These are phyloP conservation scores for Begonia masoniana DNA, from an alignment of 306 rosid genomes.

Conservation along the genomic window DNA sequence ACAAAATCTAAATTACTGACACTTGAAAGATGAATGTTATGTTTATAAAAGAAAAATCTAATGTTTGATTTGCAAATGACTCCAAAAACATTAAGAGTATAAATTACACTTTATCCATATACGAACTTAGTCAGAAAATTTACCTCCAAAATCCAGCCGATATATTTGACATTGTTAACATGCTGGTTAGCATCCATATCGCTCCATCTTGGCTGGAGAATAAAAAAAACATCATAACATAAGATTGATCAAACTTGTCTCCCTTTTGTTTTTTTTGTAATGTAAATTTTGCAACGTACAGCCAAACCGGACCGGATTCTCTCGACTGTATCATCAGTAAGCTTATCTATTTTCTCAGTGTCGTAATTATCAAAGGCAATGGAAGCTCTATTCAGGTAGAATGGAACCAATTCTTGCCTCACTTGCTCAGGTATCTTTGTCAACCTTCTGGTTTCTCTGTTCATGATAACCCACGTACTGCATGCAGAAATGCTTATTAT, in stretches of 20 bases:
- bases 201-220: slow-evolving; percentile 80
- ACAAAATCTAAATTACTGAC: too few species aligned
- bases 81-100: not conserved
- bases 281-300: slow-evolving; percentile 24
- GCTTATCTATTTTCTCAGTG: slow-evolving; percentile 54
- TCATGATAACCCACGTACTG: slow-evolving; percentile 95
- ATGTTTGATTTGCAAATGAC: too few species aligned
- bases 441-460: slow-evolving; percentile 75
- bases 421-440: slow-evolving; percentile 76
- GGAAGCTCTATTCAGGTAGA: slow-evolving; percentile 49
- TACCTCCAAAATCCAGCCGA: slow-evolving; percentile 97
- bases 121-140: not conserved
- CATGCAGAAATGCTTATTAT: not conserved
- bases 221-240: too few species aligned
- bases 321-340: slow-evolving; percentile 52
- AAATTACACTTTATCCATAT: not conserved
- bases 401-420: slow-evolving; percentile 54
- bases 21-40: too few species aligned
- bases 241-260: too few species aligned
- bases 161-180: slow-evolving; percentile 89
- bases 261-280: not conserved
- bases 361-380: slow-evolving; percentile 39
- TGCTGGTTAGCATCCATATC: slow-evolving; percentile 98
- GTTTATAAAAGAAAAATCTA: too few species aligned
- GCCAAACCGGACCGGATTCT: slow-evolving; percentile 68